Percentiles rank a stretch among this genome's conserved stretches.
These are phyloP conservation scores for Gamarada debralockiae DNA, from an alignment of 495 filamentous ascomycete species.

Conservation along the genomic window DNA sequence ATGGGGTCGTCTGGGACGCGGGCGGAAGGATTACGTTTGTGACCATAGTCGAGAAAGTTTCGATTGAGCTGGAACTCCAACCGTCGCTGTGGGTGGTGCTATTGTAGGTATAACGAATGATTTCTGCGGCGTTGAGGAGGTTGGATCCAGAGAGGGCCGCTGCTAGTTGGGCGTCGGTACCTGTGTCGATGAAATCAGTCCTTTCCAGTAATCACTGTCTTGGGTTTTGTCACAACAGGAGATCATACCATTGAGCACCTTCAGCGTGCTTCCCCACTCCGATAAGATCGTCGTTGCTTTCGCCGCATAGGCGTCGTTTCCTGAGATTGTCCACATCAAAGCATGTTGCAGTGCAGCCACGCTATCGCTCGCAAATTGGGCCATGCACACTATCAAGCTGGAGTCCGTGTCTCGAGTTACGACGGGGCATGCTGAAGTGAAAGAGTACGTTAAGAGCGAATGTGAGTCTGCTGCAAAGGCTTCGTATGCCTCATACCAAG, in stretches of 20 bases:
- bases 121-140: slow-evolving; percentile 33
- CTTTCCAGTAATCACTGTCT: too few relatives aligned
- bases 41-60: background rate
- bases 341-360: slow-evolving; percentile 31
- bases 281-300: slow-evolving; percentile 28
- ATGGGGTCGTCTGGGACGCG: background rate
- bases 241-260: background rate
- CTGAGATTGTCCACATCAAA: slow-evolving; percentile 35
- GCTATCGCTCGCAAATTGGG: slow-evolving; percentile 26
- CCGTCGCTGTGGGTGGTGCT: background rate
- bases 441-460: slow-evolving; percentile 22
- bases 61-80: background rate
- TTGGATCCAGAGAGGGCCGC: slow-evolving; percentile 29
- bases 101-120: slow-evolving; percentile 30
- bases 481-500: slow-evolving; percentile 16
- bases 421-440: slow-evolving; percentile 24
- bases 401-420: slow-evolving; percentile 30
- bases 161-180: slow-evolving; percentile 26
- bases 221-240: too few relatives aligned
- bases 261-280: slow-evolving; percentile 24
- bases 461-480: slow-evolving; percentile 13
- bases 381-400: background rate
- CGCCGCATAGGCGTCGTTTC: slow-evolving; percentile 27
- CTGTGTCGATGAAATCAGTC: too few relatives aligned
- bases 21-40: background rate